Percentiles rank a stretch among this genome's conserved stretches.
Conservation (phyloP, 257 asterid genomes). For the Paraleonurus japonicus region DNA sequence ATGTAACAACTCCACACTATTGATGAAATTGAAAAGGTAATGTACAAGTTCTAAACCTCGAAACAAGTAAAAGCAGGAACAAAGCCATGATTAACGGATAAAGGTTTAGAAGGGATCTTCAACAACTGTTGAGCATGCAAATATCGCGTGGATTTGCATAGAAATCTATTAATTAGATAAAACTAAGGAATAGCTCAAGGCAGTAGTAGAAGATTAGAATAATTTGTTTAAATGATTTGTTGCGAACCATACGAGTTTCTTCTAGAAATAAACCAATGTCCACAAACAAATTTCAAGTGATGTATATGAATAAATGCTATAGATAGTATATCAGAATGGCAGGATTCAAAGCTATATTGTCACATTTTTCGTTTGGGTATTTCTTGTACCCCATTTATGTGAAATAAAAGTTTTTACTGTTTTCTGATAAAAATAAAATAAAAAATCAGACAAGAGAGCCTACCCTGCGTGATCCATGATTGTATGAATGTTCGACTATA, state of each 20-base stretch:
- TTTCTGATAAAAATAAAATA: too few species aligned
- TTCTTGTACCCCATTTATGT: too few species aligned
- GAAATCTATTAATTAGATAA: too few species aligned
- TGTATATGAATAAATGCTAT: not conserved
- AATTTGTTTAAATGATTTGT: not conserved
- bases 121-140: too few species aligned
- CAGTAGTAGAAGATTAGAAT: too few species aligned
- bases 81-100: too few species aligned
- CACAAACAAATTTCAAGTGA: not conserved
- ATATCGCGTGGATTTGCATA: too few species aligned
- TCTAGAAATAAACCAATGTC: not conserved
- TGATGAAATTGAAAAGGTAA: not conserved
- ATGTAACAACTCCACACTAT: not conserved
- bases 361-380: too few species aligned
- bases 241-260: not conserved
- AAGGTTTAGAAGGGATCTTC: too few species aligned
- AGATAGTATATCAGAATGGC: not conserved
- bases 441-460: slow-evolving; percentile 22
- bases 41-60: not conserved
- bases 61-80: slow-evolving; percentile 13
- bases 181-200: too few species aligned
- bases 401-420: too few species aligned
- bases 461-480: slow-evolving; percentile 95
- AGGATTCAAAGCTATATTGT: too few species aligned
- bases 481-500: slow-evolving; percentile 88